Base-by-base conservation (phyloP, 371 early-diverging fungal species). In the Mycotypha africana region DNA sequence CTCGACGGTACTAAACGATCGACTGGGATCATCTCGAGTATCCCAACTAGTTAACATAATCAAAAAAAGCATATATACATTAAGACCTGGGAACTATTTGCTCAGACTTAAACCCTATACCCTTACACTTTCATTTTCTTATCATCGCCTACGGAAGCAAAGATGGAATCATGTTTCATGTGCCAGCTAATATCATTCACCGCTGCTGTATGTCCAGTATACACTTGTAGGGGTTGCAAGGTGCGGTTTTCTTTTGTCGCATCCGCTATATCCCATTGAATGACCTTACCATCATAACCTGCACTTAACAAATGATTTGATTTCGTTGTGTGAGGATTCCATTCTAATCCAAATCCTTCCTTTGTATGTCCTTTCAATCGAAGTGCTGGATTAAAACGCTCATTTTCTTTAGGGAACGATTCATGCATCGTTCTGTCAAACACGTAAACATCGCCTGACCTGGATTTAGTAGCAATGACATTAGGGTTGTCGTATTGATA, bases 181-280 rank as follows among this genome's bases (percentile, higher is more conserved):
- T 92, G 85, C 95, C 96, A 99, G 17, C 90, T 86, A 36, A 97
- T 88, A 71, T 99, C 99, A 82, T 84, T 95, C 17, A 99, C 97
- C 49, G 90, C 83, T 2, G 87, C 87, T 19, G 85, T 80, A 62
- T 99, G 99, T 3, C 85, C 90, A 5, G 61, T 66, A 64, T 86
- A 95, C 17, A 75, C 78, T 16, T 79, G 67, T 19, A 80, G 49
- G 14, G 97, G 89, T 32, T 85, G 76, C 60, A 94, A 55, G 10
- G 70, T 64, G 20, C 72, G 65, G 38, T 82, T 74, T 42, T 91
- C 92, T 64, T 83, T 84, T 19, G 57, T 48, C 9, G 58, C 52
- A 30, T 52, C 62, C 3, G 46, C 52, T 25, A 65, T 61, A 36
- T 65, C 66, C 84, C 93, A 93, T 39, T 77, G 76, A 48, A 86